Percentiles rank a stretch among this genome's conserved stretches.
Conservation (phyloP, 2,329 filamentous ascomycete genomes). For the Arthroderma sp. region DNA sequence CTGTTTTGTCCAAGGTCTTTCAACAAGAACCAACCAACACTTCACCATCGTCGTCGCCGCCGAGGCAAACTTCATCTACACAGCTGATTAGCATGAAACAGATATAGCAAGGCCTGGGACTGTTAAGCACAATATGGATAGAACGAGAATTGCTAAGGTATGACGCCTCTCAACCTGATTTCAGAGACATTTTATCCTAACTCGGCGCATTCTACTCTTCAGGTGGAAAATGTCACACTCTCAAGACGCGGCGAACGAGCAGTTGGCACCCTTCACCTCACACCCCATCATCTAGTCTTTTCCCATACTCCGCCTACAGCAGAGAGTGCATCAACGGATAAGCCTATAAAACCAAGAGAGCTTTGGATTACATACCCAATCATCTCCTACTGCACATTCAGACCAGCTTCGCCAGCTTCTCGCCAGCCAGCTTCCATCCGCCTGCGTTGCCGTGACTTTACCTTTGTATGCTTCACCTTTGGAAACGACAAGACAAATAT, state of each 20-base stretch:
- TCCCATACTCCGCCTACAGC: slow-evolving; percentile 38
- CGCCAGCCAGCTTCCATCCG: slow-evolving; percentile 69
- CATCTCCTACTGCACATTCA: slow-evolving; percentile 65
- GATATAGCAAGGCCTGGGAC: no score
- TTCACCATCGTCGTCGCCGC: no score
- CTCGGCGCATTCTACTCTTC: not conserved
- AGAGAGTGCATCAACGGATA: slow-evolving; percentile 28
- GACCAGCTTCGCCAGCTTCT: slow-evolving; percentile 57
- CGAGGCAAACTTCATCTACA: no score
- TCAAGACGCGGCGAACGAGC: slow-evolving; percentile 44
- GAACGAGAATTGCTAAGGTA: slow-evolving; percentile 11
- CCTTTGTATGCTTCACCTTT: slow-evolving; percentile 85
- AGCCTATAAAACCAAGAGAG: slow-evolving; percentile 46
- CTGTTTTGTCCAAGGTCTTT: no score
- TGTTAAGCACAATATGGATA: slow-evolving; percentile 8
- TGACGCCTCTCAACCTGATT: not conserved
- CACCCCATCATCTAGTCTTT: slow-evolving; percentile 53
- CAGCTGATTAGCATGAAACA: no score
- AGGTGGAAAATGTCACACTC: slow-evolving; percentile 46
- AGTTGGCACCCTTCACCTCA: slow-evolving; percentile 48
- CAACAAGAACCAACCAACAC: no score
- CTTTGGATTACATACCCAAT: slow-evolving; percentile 94
- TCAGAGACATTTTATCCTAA: slow-evolving; percentile 1
- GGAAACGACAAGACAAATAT: slow-evolving; percentile 53
- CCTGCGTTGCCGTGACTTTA: slow-evolving; percentile 84